These are phyloP conservation scores for Candida rishiriensis DNA, from an alignment of 805 yeast genomes.

Conservation along the genomic window DNA sequence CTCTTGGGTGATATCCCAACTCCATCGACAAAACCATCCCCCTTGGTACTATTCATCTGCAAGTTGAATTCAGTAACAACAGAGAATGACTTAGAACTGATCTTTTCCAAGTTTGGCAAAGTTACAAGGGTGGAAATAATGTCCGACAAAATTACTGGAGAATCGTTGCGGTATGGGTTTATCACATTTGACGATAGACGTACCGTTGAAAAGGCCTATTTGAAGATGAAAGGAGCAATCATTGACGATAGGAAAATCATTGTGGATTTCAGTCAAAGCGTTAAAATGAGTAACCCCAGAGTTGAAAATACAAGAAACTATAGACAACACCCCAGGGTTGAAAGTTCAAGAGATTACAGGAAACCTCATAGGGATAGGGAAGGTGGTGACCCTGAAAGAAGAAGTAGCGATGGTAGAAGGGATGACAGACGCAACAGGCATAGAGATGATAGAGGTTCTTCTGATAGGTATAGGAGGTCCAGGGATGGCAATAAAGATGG, in stretches of 20 bases:
- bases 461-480: no score
- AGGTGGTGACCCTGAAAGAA: no score
- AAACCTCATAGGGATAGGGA: background rate
- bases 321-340: background rate
- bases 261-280: conserved; percentile 66
- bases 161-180: conserved; percentile 58
- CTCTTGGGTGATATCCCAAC: conserved; percentile 59
- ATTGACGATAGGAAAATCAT: conserved; percentile 62
- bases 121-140: conserved; percentile 50
- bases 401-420: no score
- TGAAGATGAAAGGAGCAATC: conserved; percentile 55
- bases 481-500: no score
- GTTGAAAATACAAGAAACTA: background rate
- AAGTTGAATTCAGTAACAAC: conserved; percentile 58
- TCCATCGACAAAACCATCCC: conserved; percentile 56
- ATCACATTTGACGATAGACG: conserved; percentile 46
- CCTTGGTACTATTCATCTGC: conserved; percentile 58
- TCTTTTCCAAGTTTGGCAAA: conserved; percentile 60
- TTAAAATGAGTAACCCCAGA: conserved; percentile 10
- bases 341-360: background rate
- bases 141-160: conserved; percentile 41
- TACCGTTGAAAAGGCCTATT: conserved; percentile 59
- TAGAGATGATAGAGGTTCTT: background rate
- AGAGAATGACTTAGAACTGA: conserved; percentile 49
- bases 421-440: no score